These are phyloP conservation scores for Persicaria tinctoria DNA, from an alignment of 148 eudicot species.

Conservation along the genomic window DNA sequence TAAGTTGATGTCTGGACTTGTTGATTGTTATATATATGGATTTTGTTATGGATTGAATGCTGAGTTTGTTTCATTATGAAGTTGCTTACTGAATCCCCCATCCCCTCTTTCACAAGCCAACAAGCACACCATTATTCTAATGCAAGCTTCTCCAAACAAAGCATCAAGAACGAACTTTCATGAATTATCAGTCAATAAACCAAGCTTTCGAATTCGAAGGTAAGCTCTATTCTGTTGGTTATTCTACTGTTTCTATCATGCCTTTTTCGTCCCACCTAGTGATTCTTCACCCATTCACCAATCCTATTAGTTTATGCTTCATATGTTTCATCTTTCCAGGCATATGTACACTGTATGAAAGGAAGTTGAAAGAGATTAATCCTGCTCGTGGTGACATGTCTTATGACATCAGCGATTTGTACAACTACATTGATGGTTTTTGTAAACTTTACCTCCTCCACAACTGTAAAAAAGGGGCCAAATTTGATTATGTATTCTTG, in stretches of 20 bases:
- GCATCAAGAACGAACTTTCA: too few relatives aligned
- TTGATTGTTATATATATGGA: background rate
- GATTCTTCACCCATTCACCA: background rate
- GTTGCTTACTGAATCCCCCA: background rate
- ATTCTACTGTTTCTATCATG: slow-evolving; percentile 3
- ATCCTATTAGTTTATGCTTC: background rate
- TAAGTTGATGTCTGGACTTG: background rate
- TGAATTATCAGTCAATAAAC: slow-evolving; percentile 80
- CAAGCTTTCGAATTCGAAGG: slow-evolving; percentile 95
- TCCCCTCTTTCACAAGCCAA: slow-evolving; percentile 47
- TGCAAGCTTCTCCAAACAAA: slow-evolving; percentile 78
- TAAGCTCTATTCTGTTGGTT: slow-evolving; percentile 18
- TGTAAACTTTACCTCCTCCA: background rate
- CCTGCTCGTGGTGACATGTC: slow-evolving; percentile 63
- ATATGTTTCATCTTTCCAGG: slow-evolving; percentile 35
- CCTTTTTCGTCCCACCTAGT: background rate
- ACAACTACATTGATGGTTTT: slow-evolving; percentile 28
- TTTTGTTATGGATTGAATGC: background rate
- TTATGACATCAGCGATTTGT: slow-evolving; percentile 82
- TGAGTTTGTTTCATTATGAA: background rate
- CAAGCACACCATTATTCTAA: slow-evolving; percentile 81
- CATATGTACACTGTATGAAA: slow-evolving; percentile 80
- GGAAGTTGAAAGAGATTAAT: slow-evolving; percentile 86
- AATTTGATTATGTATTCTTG: background rate
- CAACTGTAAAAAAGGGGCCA: background rate